Evolutionary conservation across 2,329 filamentous ascomycete species (phyloP).

Genomic region (Colletotrichum sidae): DNA sequence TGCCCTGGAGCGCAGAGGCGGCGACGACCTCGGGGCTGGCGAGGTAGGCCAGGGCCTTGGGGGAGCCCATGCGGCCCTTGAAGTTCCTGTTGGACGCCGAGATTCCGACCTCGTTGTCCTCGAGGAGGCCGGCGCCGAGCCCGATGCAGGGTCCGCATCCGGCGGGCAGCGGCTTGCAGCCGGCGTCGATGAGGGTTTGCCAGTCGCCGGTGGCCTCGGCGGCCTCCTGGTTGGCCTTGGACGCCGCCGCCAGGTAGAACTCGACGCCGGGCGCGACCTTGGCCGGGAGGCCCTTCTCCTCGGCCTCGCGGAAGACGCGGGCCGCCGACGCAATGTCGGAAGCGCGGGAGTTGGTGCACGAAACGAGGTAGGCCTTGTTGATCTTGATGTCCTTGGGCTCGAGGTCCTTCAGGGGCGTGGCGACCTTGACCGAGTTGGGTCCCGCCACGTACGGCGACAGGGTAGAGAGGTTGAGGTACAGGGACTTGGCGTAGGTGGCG

Average conservation of each 20-base stretch:
- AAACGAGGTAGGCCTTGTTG: conserved; percentile 87
- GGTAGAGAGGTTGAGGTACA: conserved; percentile 85
- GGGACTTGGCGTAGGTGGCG: conserved; percentile 83
- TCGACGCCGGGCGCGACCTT: conserved; percentile 82
- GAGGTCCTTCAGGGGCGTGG: conserved; percentile 81
- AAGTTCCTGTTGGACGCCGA: conserved; percentile 89
- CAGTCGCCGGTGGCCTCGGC: conserved; percentile 88
- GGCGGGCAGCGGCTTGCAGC: conserved; percentile 76
- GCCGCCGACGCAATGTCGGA: conserved; percentile 87
- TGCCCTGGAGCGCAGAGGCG: conserved; percentile 81
- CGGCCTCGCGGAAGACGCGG: conserved; percentile 84
- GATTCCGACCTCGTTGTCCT: conserved; percentile 89
- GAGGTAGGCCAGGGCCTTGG: conserved; percentile 85
- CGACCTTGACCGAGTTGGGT: conserved; percentile 91
- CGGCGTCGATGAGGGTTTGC: conserved; percentile 84
- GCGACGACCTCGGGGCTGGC: conserved; percentile 92
- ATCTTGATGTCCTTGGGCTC: conserved; percentile 80
- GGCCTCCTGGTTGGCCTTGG: conserved; percentile 77
- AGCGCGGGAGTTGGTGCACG: conserved; percentile 87
- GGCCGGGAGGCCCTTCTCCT: conserved; percentile 71
- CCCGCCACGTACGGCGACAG: conserved; percentile 87
- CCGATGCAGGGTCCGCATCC: conserved; percentile 91
- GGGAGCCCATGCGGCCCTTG: conserved; percentile 89
- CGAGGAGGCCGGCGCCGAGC: conserved; percentile 77
- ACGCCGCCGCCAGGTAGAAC: conserved; percentile 92